A percentile compares a stretch with the other conserved stretches of the same genome.
Conservation (phyloP, 495 filamentous ascomycete genomes). For the Neurospora sp. region DNA sequence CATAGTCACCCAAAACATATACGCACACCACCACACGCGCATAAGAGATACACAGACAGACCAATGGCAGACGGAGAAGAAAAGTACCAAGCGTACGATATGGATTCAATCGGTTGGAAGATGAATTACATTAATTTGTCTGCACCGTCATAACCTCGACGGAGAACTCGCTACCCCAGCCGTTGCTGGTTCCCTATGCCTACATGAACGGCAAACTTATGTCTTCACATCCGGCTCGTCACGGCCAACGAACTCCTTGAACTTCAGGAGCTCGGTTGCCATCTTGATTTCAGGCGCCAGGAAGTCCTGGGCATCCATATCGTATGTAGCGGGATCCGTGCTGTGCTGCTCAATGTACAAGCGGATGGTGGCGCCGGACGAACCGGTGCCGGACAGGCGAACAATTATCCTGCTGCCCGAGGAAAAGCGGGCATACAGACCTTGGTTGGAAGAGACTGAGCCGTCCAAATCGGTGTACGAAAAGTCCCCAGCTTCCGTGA, state of each 20-base stretch:
- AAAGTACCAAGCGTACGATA: background rate
- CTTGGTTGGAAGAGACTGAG: constrained; percentile 90
- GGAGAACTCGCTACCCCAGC: background rate
- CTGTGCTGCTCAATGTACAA: constrained; percentile 91
- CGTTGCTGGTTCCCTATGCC: background rate
- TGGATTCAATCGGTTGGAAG: background rate
- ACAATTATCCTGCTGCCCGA: constrained; percentile 92
- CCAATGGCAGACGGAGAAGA: background rate
- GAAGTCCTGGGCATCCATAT: constrained; percentile 81
- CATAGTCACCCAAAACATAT: background rate
- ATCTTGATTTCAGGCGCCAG: constrained; percentile 78
- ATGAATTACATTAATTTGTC: background rate
- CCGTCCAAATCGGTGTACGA: constrained; percentile 94
- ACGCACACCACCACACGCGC: background rate
- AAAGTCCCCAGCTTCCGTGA: constrained; percentile 87
- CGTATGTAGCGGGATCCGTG: constrained; percentile 62
- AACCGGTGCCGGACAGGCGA: constrained; percentile 86
- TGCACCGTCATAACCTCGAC: background rate
- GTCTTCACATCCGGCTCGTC: constrained; percentile 94
- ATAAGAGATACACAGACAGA: background rate
- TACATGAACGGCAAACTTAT: constrained; percentile 28
- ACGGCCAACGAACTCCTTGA: constrained; percentile 82
- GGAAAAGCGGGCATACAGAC: constrained; percentile 88
- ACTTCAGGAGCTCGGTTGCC: constrained; percentile 71
- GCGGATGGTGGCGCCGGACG: constrained; percentile 88